Evolutionary conservation across 495 filamentous ascomycete genomes (phyloP).

Genomic region (Chlorociboria aeruginascens): DNA sequence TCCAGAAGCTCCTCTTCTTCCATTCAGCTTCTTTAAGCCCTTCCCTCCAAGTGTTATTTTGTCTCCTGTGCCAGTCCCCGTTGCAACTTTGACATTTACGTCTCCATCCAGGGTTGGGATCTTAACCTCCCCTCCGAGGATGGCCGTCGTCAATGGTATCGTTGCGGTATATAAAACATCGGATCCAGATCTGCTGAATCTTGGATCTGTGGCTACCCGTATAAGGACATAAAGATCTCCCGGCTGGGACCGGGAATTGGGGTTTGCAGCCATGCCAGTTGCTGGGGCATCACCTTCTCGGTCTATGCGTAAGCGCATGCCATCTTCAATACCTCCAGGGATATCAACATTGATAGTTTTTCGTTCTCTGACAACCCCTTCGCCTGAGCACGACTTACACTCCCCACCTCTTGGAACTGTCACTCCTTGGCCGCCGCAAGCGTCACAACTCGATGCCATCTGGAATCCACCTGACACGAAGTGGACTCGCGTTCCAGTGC

Average conservation of each 20-base stretch:
- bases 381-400: constrained; percentile 65
- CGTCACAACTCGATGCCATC: constrained; percentile 76
- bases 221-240: constrained; percentile 87
- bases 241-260: constrained; percentile 44
- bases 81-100: constrained; percentile 75
- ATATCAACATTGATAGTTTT: constrained; percentile 81
- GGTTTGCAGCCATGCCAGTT: constrained; percentile 47
- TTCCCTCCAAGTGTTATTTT: constrained; percentile 73
- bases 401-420: constrained; percentile 63
- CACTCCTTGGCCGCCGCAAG: constrained; percentile 66
- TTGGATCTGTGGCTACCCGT: constrained; percentile 67
- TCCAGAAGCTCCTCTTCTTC: constrained; percentile 42
- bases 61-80: constrained; percentile 87
- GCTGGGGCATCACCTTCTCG: constrained; percentile 80
- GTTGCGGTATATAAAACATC: constrained; percentile 88
- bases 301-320: constrained; percentile 72
- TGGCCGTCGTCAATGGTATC: constrained; percentile 83
- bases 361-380: constrained; percentile 64
- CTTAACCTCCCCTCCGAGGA: constrained; percentile 79
- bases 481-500: constrained; percentile 77
- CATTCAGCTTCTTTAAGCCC: constrained; percentile 77
- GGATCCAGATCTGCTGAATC: constrained; percentile 73
- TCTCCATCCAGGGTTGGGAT: constrained; percentile 86
- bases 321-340: constrained; percentile 87
- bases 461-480: constrained; percentile 89